Percentiles rank a stretch among this genome's conserved stretches.
phyloP scores from a whole-genome alignment of 768 basidiomycete species.

The Cystobasidiopsis lactophilus region DNA sequence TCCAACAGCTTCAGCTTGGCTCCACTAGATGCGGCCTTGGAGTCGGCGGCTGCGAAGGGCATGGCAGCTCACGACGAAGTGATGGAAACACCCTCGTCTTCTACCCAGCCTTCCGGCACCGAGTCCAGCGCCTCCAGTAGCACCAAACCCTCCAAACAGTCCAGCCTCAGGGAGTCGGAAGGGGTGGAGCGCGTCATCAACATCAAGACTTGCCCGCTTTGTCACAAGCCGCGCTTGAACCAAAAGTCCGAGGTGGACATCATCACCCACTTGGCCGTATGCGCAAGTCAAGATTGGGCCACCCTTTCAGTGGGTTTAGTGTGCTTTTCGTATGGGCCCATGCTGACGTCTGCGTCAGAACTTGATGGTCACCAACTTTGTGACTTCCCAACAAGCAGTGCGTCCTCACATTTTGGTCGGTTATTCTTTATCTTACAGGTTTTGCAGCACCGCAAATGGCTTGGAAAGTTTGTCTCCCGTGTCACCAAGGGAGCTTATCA shows the following conservation, averaged over 20 bases:
- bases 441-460: conserved; percentile 98
- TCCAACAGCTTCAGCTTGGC: not conserved
- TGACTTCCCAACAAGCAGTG: conserved; percentile 69
- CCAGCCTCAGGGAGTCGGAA: not conserved
- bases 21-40: not conserved
- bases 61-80: not conserved
- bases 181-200: conserved; percentile 65
- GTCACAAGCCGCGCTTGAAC: conserved; percentile 65
- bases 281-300: conserved; percentile 80
- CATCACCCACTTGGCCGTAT: conserved; percentile 87
- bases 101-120: not conserved
- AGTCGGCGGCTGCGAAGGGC: not conserved
- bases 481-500: conserved; percentile 68
- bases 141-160: not conserved
- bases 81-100: not conserved
- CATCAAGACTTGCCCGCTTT: conserved; percentile 79
- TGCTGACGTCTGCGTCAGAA: too few relatives aligned
- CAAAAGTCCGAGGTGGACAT: conserved; percentile 82
- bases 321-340: too few relatives aligned
- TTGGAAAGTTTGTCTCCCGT: conserved; percentile 56
- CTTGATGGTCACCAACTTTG: conserved; percentile 82
- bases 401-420: too few relatives aligned
- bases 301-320: too few relatives aligned
- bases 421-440: too few relatives aligned
- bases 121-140: not conserved